Percentiles rank a stretch among this genome's conserved stretches.
These are phyloP conservation scores for Poa pratensis DNA, from an alignment of 176 grass and related monocot genomes.

Conservation along the genomic window DNA sequence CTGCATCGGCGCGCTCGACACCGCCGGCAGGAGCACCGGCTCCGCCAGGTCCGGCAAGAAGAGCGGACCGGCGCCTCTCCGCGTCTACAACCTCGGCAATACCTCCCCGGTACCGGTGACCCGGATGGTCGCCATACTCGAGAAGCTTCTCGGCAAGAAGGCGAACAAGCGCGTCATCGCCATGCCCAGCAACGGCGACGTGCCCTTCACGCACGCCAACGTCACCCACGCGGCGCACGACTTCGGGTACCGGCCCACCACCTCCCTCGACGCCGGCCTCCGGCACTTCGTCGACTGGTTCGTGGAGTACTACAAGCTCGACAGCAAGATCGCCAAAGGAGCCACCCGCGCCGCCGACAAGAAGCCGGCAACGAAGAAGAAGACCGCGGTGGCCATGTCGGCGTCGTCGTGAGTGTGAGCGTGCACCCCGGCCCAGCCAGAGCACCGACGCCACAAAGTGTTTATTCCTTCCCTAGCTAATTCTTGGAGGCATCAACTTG, in stretches of 20 bases:
- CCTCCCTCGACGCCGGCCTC: conserved; percentile 80
- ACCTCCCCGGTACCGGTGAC: conserved; percentile 88
- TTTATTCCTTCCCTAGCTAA: conserved; percentile 56
- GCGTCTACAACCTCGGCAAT: conserved; percentile 97
- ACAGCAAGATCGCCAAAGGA: conserved; percentile 40
- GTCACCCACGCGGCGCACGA: conserved; percentile 78
- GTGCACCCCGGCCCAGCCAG: not conserved
- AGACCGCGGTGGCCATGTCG: conserved; percentile 35
- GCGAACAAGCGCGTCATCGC: conserved; percentile 86
- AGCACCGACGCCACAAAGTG: conserved; percentile 36
- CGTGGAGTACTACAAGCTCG: conserved; percentile 74
- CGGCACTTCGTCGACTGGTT: conserved; percentile 90
- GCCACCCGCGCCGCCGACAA: conserved; percentile 20
- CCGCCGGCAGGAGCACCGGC: conserved; percentile 77
- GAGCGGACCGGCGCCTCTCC: conserved; percentile 62
- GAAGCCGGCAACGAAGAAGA: conserved; percentile 58
- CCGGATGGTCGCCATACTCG: conserved; percentile 82
- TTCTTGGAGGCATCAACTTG: conserved; percentile 43
- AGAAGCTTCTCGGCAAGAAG: conserved; percentile 84
- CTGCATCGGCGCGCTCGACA: conserved; percentile 84
- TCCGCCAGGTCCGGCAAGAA: conserved; percentile 60
- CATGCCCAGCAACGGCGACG: conserved; percentile 96
- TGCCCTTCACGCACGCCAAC: conserved; percentile 95
- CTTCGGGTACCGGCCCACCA: conserved; percentile 90
- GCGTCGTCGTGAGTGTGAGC: conserved; percentile 42